Evolutionary conservation across 2,329 filamentous ascomycete species (phyloP), one percentile per base, ranked within the genome.

Genomic region (Aureobasidium sp.): DNA sequence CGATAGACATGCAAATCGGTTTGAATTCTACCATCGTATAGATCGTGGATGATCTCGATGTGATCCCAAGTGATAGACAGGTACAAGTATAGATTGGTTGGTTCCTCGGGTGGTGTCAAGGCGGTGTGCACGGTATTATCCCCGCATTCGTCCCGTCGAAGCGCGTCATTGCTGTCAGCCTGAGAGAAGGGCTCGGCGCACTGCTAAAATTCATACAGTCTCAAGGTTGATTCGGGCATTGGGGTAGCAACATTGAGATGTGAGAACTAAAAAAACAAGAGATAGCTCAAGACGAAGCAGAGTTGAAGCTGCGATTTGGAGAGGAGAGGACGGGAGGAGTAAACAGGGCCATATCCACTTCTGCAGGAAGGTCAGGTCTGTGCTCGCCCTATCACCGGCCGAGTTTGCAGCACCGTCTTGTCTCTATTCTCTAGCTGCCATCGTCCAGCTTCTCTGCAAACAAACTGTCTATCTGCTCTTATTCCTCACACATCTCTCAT

Each of bases 141-240:
- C 53, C 53, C 53, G 53, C 53, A 57, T 57, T 36, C 10, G 53
- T 17, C 20, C 37, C 29, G 29, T 34, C 27, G 32, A 57, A 46
- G 53, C 53, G 53, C 53, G 53, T 57, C 53, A 57, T 57, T 23
- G 51, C 37, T 52, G 50, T 55, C 53, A 57, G 29, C 10, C 29
- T 29, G 52, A 29, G 29, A 41, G 23, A 17, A 20, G 23, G 15
- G 26, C 27, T 51, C 32, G 23, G 51, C 53, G 41, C 53, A 57
- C 27, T 36, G 26, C 53, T 36, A 57, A 46, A 57, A 57, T 57
- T 34, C 53, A 26, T 32, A 23, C 39, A 5, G 53, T 34, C 4
- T 46, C 53, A 41, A 44, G n/a, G 34, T 57, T 36, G 27, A 34
- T 9, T 17, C 34, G 29, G 20, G 53, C 53, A 57, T 57, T 57